Evolutionary conservation across 2,329 filamentous ascomycete species (phyloP).

Genomic region (Kalmusia sp.): DNA sequence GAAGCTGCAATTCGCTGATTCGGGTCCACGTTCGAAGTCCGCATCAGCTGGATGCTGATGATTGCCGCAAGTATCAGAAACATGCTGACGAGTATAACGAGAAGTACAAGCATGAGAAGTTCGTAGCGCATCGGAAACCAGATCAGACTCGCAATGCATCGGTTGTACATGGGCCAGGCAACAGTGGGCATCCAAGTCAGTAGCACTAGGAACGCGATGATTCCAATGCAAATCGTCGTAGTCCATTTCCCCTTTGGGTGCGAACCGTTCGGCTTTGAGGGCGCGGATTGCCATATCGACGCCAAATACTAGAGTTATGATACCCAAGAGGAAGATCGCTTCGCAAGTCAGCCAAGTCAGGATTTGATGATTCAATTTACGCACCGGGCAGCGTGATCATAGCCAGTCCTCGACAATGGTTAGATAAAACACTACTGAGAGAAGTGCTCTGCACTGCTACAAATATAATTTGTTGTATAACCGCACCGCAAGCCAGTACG

Average conservation of each 20-base stretch:
- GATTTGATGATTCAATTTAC: conserved; percentile 13
- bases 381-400: conserved; percentile 49
- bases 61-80: conserved; percentile 60
- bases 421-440: conserved; percentile 46
- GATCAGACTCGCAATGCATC: conserved; percentile 72
- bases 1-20: conserved; percentile 70
- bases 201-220: conserved; percentile 60
- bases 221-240: conserved; percentile 62
- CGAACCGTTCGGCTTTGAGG: conserved; percentile 63
- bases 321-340: conserved; percentile 73
- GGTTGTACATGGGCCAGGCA: conserved; percentile 62
- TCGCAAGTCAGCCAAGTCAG: conserved; percentile 21
- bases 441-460: conserved; percentile 48
- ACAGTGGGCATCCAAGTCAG: conserved; percentile 66
- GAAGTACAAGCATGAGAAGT: conserved; percentile 62
- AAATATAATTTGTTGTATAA: conserved; percentile 47
- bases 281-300: conserved; percentile 67
- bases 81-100: conserved; percentile 59
- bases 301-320: conserved; percentile 70
- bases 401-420: conserved; percentile 41
- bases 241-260: conserved; percentile 66
- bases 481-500: conserved; percentile 45
- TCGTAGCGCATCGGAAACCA: conserved; percentile 71
- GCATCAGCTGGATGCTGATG: conserved; percentile 65
- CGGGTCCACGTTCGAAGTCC: conserved; percentile 61